A percentile compares a stretch with the other conserved stretches of the same genome.
Evolutionary conservation across 192 early-diverging fungal genomes (phyloP).

Genomic region (Coemansia sp.): DNA sequence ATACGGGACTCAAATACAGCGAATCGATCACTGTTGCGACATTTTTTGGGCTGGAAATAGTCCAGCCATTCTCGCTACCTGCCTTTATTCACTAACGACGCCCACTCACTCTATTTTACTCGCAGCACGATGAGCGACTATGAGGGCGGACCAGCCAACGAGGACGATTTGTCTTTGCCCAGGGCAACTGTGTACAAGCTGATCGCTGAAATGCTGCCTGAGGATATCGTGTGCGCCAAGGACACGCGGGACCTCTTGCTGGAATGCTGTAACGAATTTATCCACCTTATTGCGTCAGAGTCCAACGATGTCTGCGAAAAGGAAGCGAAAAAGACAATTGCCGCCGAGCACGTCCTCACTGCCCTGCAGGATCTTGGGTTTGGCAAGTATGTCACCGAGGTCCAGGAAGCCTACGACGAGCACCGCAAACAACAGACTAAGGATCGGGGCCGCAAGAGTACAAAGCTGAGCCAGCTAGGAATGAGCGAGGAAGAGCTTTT

Average conservation of each 20-base stretch:
- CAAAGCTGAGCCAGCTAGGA: conserved; percentile 75
- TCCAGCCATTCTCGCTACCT: not conserved
- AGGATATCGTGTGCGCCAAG: conserved; percentile 89
- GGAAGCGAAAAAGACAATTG: conserved; percentile 94
- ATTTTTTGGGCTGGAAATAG: not conserved
- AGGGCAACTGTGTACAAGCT: conserved; percentile 95
- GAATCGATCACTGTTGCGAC: not conserved
- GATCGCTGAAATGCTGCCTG: conserved; percentile 93
- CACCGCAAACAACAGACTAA: conserved; percentile 75
- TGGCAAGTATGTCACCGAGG: conserved; percentile 85
- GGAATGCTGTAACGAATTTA: conserved; percentile 96
- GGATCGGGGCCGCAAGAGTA: conserved; percentile 82
- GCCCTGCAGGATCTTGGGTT: conserved; percentile 90
- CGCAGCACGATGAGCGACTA: conserved; percentile 61
- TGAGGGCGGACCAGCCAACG: conserved; percentile 54
- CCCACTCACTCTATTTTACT: not conserved
- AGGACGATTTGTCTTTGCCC: conserved; percentile 90
- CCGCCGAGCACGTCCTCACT: conserved; percentile 90
- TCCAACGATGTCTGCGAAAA: conserved; percentile 97
- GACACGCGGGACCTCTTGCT: conserved; percentile 92
- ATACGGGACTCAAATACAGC: not conserved
- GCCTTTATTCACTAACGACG: too few relatives aligned
- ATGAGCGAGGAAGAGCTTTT: conserved; percentile 84
- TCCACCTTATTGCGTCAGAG: conserved; percentile 90
- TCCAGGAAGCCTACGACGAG: conserved; percentile 84